Evolutionary conservation across 2,329 filamentous ascomycete species (phyloP).

Genomic region (Chaetomium strumarium): DNA sequence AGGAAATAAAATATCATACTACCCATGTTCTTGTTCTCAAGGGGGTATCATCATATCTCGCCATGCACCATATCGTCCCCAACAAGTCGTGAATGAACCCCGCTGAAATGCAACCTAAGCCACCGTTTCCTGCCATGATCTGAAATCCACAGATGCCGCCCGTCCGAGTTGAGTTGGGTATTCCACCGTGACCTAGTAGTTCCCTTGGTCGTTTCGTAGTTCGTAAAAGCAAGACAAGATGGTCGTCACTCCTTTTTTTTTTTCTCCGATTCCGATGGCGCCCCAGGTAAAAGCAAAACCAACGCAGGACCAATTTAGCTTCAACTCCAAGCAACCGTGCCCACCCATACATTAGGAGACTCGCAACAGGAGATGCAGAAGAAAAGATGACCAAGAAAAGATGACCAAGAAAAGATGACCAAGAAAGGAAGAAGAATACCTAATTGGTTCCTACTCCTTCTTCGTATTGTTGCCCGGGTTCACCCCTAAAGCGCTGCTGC

Average conservation of each 20-base stretch:
- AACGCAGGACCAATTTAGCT: slow-evolving; percentile 4
- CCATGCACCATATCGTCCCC: neutral
- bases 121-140: neutral
- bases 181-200: neutral
- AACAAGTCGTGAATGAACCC: neutral
- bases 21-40: no score
- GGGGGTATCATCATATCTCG: no score
- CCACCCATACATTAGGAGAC: neutral
- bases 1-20: no score
- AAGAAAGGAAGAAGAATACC: no score
- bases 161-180: neutral
- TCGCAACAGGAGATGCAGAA: neutral
- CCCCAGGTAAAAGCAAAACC: neutral
- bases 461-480: no score
- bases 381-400: neutral
- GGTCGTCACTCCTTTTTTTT: slow-evolving; percentile 15
- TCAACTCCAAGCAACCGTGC: neutral
- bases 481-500: no score
- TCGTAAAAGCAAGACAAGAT: slow-evolving; percentile 6
- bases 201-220: neutral
- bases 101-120: neutral
- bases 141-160: neutral
- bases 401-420: no score
- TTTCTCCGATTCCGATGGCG: slow-evolving; percentile 9
- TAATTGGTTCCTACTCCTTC: no score